Percentiles rank a stretch among this genome's conserved stretches.
Evolutionary conservation across 257 asterid genomes (phyloP).

Genomic region (Gentiana dahurica): DNA sequence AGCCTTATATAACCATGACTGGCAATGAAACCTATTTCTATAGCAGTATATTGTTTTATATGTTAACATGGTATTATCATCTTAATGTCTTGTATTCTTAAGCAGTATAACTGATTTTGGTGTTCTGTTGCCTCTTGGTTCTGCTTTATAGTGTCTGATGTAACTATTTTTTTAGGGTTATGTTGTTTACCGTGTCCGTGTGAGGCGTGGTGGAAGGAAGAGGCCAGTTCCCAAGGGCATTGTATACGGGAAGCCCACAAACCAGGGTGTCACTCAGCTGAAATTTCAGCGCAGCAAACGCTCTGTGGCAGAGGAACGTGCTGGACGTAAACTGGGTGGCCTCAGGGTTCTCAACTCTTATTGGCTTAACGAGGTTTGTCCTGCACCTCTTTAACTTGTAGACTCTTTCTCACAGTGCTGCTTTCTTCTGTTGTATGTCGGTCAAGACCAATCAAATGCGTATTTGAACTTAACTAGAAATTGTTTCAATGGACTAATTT

Average conservation of each 20-base stretch:
- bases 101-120: too few relatives aligned
- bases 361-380: constrained; percentile 19
- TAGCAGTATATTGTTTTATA: too few relatives aligned
- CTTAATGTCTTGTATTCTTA: too few relatives aligned
- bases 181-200: constrained; percentile 13
- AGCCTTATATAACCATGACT: too few relatives aligned
- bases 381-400: neutral
- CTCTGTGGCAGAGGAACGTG: constrained; percentile 18
- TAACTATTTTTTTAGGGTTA: constrained; percentile 11
- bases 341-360: constrained; percentile 19
- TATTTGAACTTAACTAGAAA: too few relatives aligned
- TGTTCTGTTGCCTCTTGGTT: too few relatives aligned
- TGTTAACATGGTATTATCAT: too few relatives aligned
- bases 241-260: constrained; percentile 18
- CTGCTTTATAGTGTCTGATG: too few relatives aligned
- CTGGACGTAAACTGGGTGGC: constrained; percentile 21
- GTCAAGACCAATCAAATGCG: too few relatives aligned
- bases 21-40: too few relatives aligned
- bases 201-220: constrained; percentile 19
- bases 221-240: constrained; percentile 19
- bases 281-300: constrained; percentile 18
- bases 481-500: too few relatives aligned
- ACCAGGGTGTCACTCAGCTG: constrained; percentile 23
- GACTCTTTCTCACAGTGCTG: neutral
- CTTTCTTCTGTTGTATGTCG: neutral